These are phyloP conservation scores for Ilyonectria mors-panacis DNA, from an alignment of 2,329 filamentous ascomycete species.

Conservation along the genomic window DNA sequence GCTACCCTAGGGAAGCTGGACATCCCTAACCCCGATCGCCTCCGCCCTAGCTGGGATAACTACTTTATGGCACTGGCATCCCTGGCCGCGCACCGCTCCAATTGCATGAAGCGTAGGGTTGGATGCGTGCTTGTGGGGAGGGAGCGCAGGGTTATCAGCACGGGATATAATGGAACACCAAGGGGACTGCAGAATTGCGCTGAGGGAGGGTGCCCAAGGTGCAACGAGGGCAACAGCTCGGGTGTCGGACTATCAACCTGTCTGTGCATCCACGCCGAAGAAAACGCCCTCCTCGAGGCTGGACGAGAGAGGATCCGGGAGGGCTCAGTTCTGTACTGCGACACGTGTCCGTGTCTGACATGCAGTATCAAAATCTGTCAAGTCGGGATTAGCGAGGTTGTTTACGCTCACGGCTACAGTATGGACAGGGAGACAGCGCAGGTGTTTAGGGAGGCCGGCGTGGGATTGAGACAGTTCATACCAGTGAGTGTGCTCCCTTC, in stretches of 20 bases:
- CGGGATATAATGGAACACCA: constrained; percentile 98
- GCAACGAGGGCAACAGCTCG: constrained; percentile 80
- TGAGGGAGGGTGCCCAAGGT: constrained; percentile 90
- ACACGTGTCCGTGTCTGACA: constrained; percentile 96
- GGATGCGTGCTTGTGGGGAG: constrained; percentile 90
- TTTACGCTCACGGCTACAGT: constrained; percentile 93
- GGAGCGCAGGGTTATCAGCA: constrained; percentile 89
- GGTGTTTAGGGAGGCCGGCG: constrained; percentile 87
- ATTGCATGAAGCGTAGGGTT: constrained; percentile 98
- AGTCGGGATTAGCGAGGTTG: constrained; percentile 94
- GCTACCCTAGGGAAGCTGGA: constrained; percentile 81
- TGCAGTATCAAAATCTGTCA: constrained; percentile 99
- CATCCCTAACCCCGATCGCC: constrained; percentile 81
- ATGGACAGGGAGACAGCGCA: constrained; percentile 90
- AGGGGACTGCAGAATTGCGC: constrained; percentile 90
- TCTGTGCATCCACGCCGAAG: constrained; percentile 97
- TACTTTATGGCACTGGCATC: constrained; percentile 99
- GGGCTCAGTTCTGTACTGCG: constrained; percentile 89
- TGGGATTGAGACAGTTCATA: constrained; percentile 88
- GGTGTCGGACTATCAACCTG: constrained; percentile 88
- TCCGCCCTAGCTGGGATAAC: constrained; percentile 93
- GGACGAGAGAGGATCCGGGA: constrained; percentile 90
- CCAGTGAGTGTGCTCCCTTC: constrained; percentile 71
- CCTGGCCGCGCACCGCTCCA: constrained; percentile 89
- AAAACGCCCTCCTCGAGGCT: constrained; percentile 95